Base-by-base conservation (phyloP, 495 filamentous ascomycete genomes). In the Aspergillus biplanus region DNA sequence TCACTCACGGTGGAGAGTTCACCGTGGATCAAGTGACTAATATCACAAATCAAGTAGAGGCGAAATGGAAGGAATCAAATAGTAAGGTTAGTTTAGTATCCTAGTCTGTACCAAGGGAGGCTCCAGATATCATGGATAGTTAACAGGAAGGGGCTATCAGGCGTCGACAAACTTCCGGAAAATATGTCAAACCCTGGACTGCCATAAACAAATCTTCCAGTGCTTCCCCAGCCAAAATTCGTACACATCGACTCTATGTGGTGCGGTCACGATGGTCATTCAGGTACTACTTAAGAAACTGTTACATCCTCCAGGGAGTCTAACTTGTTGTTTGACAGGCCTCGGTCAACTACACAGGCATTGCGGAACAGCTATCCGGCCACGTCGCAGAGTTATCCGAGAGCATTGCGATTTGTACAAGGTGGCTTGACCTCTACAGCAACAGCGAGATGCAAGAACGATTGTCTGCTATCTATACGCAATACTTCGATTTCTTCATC, bases 401-500 rank as follows among this genome's bases (percentile, higher is more conserved):
- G 7, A 31, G 50, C 18, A 53, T 53, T 33, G 18, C 18, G 13
- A 7, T 53, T 8, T 53, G 50, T 31, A 53, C 50, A 15, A 53
- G 7, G 8, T 53, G 50, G 50, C 50, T 53, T 5, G 7, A 53
- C 32, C 31, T 53, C 16, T 53, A 53, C 31, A 8, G 33, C 7
- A 27, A 53, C 6, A 16, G 18, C 1, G 33, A 31, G 13, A 53
- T 53, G 50, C 50, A 53, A 15, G 32, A 53, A 33, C 16, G 50
- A 8, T 31, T 53, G 8, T 53, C 50, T 6, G 18, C 27, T 32
- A 53, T 53, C 50, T 53, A 53, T 7, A 53, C 50, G 18, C 50
- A 53, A 33, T 53, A 31, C 21, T 53, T 53, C 21, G 50, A 53
- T 32, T 53, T 53, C 50, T 53, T 53, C 50, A 53, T 53, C 21